Evolutionary conservation across 345 rosid genomes (phyloP).

Genomic region (Odontarrhena argentea): DNA sequence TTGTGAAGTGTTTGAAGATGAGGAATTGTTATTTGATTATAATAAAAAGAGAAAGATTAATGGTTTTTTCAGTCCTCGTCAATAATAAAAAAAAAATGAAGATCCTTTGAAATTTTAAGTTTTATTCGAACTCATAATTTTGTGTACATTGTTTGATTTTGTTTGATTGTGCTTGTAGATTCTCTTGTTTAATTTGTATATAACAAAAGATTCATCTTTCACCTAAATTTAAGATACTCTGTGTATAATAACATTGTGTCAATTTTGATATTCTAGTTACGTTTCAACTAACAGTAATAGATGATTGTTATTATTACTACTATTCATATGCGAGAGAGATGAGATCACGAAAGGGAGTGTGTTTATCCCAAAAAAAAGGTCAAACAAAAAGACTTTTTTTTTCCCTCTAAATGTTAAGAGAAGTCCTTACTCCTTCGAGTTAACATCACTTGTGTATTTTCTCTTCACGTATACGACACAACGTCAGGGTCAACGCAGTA

Average conservation of each 20-base stretch:
- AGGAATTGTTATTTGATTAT: conserved; percentile 3
- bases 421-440: conserved; percentile 9
- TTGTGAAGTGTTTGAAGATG: conserved; percentile 49
- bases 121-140: not conserved
- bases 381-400: conserved; percentile 14
- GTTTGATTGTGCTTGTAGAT: conserved; percentile 9
- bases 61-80: conserved; percentile 15
- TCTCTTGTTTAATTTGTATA: conserved; percentile 7
- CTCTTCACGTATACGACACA: conserved; percentile 1
- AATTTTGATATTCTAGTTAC: not conserved
- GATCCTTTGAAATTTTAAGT: not conserved
- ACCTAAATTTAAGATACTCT: not conserved
- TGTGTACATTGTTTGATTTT: conserved; percentile 16
- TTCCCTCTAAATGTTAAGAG: no score
- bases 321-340: not conserved
- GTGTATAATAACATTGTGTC: not conserved
- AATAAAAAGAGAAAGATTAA: conserved; percentile 7
- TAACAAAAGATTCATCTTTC: not conserved
- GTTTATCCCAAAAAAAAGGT: conserved; percentile 2
- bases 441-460: not conserved
- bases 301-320: not conserved
- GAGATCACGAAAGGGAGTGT: conserved; percentile 12
- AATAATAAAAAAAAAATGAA: conserved; percentile 1
- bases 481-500: conserved; percentile 4
- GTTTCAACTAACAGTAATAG: conserved; percentile 1